Base-by-base conservation (phyloP, 164 flowering plant genomes). In the Dillenia suffruticosa region DNA sequence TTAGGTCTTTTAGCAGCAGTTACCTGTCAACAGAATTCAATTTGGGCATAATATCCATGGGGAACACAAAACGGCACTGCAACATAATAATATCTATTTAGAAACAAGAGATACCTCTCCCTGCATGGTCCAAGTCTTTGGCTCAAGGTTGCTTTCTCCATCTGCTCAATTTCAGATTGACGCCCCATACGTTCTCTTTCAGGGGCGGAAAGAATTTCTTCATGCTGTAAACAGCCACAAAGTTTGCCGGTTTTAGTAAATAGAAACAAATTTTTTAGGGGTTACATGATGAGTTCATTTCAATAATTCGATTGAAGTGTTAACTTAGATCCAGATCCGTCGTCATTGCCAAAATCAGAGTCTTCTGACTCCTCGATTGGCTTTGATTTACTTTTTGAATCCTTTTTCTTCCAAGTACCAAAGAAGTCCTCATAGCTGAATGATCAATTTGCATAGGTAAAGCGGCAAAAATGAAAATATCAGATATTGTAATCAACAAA, bases 51-150 rank as follows among this genome's bases (percentile, higher is more conserved):
- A 32, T 32, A 32, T 32, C 40, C 40, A 32, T 32, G 40, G 40
- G 40, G 7, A 32, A 32, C 40, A 32, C 6, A 5, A 32, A 32
- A 32, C 5, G 6, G 40, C 40, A 32, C 40, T 32, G 40, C 40
- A 32, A 32, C 5, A 32, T 32, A 32, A 32, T 32, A 32, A 32
- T 32, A 32, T 32, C 40, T 32, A 32, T 32, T 32, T 32, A 56
- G 44, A 24, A 60, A 55, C 22, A 49, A 60, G n/a, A 46, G 9
- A 64, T 75, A 91, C 98, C 96, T 94, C 98, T 76, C 98, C 98
- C 70, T 73, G 85, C 97, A 91, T 86, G 14, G 89, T 84, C 98
- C 97, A 94, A 16, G 72, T 45, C 70, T 87, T 89, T 43, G 87
- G 78, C 51, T 82, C 97, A 76, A 94, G 51, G 65, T 85, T 51